Evolutionary conservation across 2,329 filamentous ascomycete species (phyloP), one percentile per base, ranked within the genome.

Genomic region (Cladobotryum mycophilum): DNA sequence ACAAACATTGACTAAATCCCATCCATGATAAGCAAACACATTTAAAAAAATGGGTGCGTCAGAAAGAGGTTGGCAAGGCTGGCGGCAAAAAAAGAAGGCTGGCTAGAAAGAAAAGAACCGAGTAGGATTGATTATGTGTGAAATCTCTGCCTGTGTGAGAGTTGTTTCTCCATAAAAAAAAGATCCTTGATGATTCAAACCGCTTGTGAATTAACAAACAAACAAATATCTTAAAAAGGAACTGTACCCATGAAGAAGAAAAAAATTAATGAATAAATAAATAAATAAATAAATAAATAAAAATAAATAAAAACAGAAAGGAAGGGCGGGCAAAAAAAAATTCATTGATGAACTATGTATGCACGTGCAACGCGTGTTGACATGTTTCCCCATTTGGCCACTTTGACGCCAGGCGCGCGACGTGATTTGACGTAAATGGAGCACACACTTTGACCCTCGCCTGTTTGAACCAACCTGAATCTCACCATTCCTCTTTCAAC

Each of bases 311-410:
- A n/a, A n/a, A 36, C 15, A 38, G 18, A 33, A 36, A 49, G 35
- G 15, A 38, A 38, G 36, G 15, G 36, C 5, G 13, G 15, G 36
- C 18, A 22, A 40, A 48, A 33, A 33, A 17, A 17, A 15, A 42
- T 18, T 13, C n/a, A 48, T 30, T 22, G 40, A 34, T 46, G 33
- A 38, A 33, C 18, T 38, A n/a, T n/a, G 20, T 20, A 20, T 46
- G 58, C 49, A 60, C 59, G 56, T 61, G 61, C 51, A 59, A 62
- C 62, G 64, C 63, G 64, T 66, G 63, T 67, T 65, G 60, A 66
- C 61, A 63, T 62, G 58, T 64, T 67, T 63, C 64, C 63, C 57
- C 47, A 64, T 67, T 58, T 57, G 64, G 64, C 57, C 52, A 55
- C 49, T 53, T 54, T 48, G 56, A 53, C 52, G 54, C 42, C 52